Evolutionary conservation across 2,329 filamentous ascomycete genomes (phyloP).

Genomic region (Penicillium digitatum): DNA sequence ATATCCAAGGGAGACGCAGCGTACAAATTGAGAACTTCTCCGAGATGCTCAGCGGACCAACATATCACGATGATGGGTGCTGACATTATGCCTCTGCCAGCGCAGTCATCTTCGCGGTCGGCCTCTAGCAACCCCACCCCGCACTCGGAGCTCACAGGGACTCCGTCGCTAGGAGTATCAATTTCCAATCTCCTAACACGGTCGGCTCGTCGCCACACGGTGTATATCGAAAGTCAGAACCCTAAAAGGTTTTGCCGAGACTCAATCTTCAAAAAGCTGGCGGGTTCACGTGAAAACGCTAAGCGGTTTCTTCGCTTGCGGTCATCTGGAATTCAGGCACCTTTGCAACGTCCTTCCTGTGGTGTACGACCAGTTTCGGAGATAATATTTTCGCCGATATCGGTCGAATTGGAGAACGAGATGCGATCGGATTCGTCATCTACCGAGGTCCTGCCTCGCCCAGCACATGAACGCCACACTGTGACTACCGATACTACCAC

Average conservation of each 20-base stretch:
- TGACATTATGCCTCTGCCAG: slow-evolving; percentile 26
- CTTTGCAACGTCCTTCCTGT: slow-evolving; percentile 23
- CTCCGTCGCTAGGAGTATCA: slow-evolving; percentile 16
- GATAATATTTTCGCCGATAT: slow-evolving; percentile 35
- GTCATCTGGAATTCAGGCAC: slow-evolving; percentile 27
- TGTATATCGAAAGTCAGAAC: slow-evolving; percentile 19
- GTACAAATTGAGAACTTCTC: not conserved
- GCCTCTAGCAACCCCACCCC: slow-evolving; percentile 22
- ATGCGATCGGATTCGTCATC: slow-evolving; percentile 31
- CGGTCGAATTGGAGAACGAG: slow-evolving; percentile 19
- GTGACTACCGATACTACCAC: slow-evolving; percentile 27
- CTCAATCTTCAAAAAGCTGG: slow-evolving; percentile 41
- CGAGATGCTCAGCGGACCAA: slow-evolving; percentile 1
- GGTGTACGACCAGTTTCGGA: slow-evolving; percentile 35
- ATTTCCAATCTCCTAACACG: slow-evolving; percentile 25
- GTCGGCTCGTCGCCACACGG: slow-evolving; percentile 25
- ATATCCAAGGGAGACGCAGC: not conserved
- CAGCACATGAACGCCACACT: slow-evolving; percentile 20
- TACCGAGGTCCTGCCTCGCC: slow-evolving; percentile 22
- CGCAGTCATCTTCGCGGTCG: slow-evolving; percentile 29
- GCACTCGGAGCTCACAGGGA: slow-evolving; percentile 14
- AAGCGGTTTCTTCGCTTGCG: slow-evolving; percentile 46
- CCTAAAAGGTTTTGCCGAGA: slow-evolving; percentile 27
- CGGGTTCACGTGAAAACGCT: slow-evolving; percentile 46
- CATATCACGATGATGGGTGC: slow-evolving; percentile 29